Percentiles rank a stretch among this genome's conserved stretches.
phyloP scores from a whole-genome alignment of 2,329 filamentous ascomycete species.

The Cladophialophora yegresii region DNA sequence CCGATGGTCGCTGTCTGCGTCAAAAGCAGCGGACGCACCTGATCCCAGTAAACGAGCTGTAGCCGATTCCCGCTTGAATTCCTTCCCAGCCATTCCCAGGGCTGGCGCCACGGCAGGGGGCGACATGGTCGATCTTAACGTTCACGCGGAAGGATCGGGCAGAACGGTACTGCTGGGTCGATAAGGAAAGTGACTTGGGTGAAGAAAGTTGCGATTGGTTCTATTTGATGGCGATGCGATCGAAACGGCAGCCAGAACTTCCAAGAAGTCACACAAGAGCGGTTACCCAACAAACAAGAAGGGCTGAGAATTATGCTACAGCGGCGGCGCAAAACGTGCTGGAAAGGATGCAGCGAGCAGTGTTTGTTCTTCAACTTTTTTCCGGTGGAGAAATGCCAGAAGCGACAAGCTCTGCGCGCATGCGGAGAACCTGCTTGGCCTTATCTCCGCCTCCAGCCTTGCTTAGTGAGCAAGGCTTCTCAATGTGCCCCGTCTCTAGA shows the following conservation, averaged over 20 bases:
- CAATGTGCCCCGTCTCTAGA: background rate
- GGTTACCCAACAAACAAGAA: background rate
- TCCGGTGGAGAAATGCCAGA: conserved; percentile 7
- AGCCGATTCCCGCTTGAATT: conserved; percentile 83
- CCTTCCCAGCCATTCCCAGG: conserved; percentile 54
- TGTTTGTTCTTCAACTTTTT: conserved; percentile 10
- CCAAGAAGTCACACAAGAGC: background rate
- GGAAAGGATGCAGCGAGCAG: background rate
- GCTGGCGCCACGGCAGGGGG: conserved; percentile 36
- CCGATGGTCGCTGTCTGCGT: conserved; percentile 36
- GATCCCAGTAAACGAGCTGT: conserved; percentile 86
- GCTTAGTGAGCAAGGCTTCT: background rate
- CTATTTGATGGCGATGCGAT: background rate
- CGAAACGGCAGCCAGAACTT: background rate
- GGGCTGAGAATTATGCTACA: background rate
- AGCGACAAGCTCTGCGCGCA: background rate
- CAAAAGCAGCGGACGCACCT: conserved; percentile 56
- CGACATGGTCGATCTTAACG: conserved; percentile 23
- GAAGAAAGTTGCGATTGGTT: background rate
- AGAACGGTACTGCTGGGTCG: background rate
- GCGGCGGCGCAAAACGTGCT: background rate
- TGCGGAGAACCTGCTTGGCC: background rate
- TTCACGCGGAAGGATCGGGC: background rate
- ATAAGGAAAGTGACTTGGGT: background rate
- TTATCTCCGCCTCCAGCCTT: conserved; percentile 17